These are phyloP conservation scores for Lentinula detonsa DNA, from an alignment of 768 basidiomycete species.

Conservation along the genomic window DNA sequence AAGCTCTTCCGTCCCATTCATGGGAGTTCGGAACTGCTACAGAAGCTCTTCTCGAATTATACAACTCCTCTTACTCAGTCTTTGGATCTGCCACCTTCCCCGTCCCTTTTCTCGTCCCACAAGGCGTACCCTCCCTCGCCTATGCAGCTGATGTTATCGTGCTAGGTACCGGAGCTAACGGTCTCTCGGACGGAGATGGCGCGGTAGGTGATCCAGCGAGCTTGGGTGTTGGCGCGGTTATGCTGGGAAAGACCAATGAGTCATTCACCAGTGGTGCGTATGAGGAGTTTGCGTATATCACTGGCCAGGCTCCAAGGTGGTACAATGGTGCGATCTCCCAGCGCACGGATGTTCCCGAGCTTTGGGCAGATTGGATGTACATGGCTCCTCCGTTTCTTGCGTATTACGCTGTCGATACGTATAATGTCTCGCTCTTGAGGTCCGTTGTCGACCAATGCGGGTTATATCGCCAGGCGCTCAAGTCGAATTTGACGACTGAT, in stretches of 20 bases:
- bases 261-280: slow-evolving; percentile 21
- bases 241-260: slow-evolving; percentile 27
- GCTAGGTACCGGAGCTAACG: slow-evolving; percentile 15
- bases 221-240: slow-evolving; percentile 35
- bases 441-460: slow-evolving; percentile 31
- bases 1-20: slow-evolving; percentile 34
- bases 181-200: slow-evolving; percentile 34
- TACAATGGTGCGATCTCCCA: slow-evolving; percentile 51
- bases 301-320: slow-evolving; percentile 32
- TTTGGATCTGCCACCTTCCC: slow-evolving; percentile 22
- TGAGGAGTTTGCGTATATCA: slow-evolving; percentile 37
- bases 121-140: slow-evolving; percentile 12
- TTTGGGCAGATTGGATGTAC: slow-evolving; percentile 51
- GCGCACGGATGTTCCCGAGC: slow-evolving; percentile 38
- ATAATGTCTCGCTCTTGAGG: slow-evolving; percentile 28
- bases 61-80: slow-evolving; percentile 23
- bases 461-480: slow-evolving; percentile 37
- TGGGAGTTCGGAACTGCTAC: slow-evolving; percentile 43
- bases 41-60: slow-evolving; percentile 38
- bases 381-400: slow-evolving; percentile 49
- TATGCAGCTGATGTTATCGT: slow-evolving; percentile 17
- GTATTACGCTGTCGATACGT: slow-evolving; percentile 34
- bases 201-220: slow-evolving; percentile 55
- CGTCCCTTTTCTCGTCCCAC: slow-evolving; percentile 9
- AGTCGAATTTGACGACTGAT: slow-evolving; percentile 6